Base-by-base conservation (phyloP, 75 land plant genomes). In the Pseudotsuga menziesii region DNA sequence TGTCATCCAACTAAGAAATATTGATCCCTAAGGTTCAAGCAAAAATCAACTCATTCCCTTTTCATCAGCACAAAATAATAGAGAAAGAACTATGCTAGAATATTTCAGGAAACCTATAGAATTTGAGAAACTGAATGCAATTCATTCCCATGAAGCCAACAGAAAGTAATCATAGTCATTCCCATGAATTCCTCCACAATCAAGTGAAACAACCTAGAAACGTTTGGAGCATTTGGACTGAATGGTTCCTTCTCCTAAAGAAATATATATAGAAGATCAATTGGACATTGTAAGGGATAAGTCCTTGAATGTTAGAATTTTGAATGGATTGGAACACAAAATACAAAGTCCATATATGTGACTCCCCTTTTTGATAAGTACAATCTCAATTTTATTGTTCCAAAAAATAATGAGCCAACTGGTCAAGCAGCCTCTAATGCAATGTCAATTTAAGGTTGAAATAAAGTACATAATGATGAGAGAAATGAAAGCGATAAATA, bases 261-360 rank as follows among this genome's bases (percentile, higher is more conserved):
- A 81, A 23, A 85, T 80, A 36, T 82, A 80, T 26, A 72, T 81
- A 9, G 85, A 83, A 57, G 23, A 26, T 12, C 81, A 85, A 61
- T 59, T 79, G 29, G 78, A 66, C 22, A 23, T 61, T 26, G 63
- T 78, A 7, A 77, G 62, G 56, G 73, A 69, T 35, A 79, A 77
- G 25, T 76, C 90, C 60, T 75, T 88, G 67, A 82, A 83, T 54
- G 54, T 78, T n/a, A 55, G 70, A 54, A 85, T 90, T 86, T 57
- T 86, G 11, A 61, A 48, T 83, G 92, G 86, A 39, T 79, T 56
- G 25, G 89, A 86, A 59, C 85, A 75, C 12, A 88, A 78, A 90
- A 90, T 59, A 80, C 75, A 3, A 57, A 73, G 17, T 7, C 75
- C 26, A 19, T 67, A 67, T 48, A 67, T n/a, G 9, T 6, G 20